Percentiles rank a stretch among this genome's conserved stretches.
Conservation (phyloP, 2,329 filamentous ascomycete species). For the Fusarium fujikuroi region DNA sequence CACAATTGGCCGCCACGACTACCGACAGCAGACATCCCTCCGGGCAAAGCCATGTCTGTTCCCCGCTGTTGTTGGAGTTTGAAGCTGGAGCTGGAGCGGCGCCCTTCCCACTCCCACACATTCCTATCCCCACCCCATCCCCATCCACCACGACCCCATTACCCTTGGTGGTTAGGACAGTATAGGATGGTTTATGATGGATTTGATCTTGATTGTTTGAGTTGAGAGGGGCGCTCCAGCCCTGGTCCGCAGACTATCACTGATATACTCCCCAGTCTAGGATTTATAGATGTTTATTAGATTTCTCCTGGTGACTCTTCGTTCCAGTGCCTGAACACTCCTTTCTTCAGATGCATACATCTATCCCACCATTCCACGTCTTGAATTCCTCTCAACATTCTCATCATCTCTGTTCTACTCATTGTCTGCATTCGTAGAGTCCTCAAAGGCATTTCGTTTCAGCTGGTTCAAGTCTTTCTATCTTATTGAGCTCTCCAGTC, state of each 20-base stretch:
- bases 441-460: constrained; percentile 46
- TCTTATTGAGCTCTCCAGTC: constrained; percentile 44
- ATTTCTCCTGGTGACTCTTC: constrained; percentile 48
- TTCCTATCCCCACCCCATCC: constrained; percentile 32
- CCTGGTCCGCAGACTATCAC: constrained; percentile 48
- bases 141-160: constrained; percentile 34
- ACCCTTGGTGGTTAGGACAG: constrained; percentile 45
- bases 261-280: constrained; percentile 50
- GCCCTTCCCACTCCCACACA: constrained; percentile 42
- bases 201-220: constrained; percentile 50
- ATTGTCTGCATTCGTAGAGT: constrained; percentile 47
- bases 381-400: constrained; percentile 58
- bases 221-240: constrained; percentile 45
- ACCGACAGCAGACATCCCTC: constrained; percentile 43
- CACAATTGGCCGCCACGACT: constrained; percentile 46
- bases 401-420: constrained; percentile 51
- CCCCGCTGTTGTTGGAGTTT: constrained; percentile 34
- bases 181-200: constrained; percentile 37
- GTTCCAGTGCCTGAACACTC: constrained; percentile 52
- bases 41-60: constrained; percentile 43
- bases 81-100: constrained; percentile 16
- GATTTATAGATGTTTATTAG: constrained; percentile 52
- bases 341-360: constrained; percentile 52
- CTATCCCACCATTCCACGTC: constrained; percentile 57
- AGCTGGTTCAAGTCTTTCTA: constrained; percentile 44